Percentiles rank a stretch among this genome's conserved stretches.
phyloP scores from a whole-genome alignment of 2,329 filamentous ascomycete species.

The Talaromyces atroroseus region DNA sequence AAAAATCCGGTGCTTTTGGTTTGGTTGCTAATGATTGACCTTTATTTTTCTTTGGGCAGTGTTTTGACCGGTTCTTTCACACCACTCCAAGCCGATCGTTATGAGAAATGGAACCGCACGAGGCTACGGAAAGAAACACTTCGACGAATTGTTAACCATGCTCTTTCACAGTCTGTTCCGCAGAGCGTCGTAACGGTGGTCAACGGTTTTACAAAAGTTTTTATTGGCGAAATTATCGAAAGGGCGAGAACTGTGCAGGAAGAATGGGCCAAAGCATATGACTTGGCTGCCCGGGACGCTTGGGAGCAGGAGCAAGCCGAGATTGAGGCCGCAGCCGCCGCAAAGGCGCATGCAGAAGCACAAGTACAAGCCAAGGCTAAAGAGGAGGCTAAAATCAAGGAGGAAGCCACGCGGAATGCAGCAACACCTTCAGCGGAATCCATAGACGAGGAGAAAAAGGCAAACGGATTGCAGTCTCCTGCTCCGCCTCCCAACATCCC shows the following conservation, averaged over 20 bases:
- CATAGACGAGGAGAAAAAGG: constrained; percentile 8
- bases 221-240: constrained; percentile 62
- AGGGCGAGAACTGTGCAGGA: constrained; percentile 58
- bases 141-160: constrained; percentile 59
- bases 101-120: constrained; percentile 46
- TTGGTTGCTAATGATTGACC: constrained; percentile 17
- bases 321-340: constrained; percentile 23
- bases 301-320: constrained; percentile 54
- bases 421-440: background rate
- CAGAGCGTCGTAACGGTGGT: constrained; percentile 60
- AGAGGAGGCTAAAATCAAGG: constrained; percentile 16
- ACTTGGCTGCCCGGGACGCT: constrained; percentile 49
- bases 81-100: constrained; percentile 43
- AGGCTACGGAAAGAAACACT: constrained; percentile 48
- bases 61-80: constrained; percentile 45
- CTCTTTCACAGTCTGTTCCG: constrained; percentile 61
- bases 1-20: background rate
- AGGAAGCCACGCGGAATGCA: background rate
- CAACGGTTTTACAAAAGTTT: constrained; percentile 61
- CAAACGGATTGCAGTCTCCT: constrained; percentile 16
- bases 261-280: constrained; percentile 46
- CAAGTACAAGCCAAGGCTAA: constrained; percentile 25
- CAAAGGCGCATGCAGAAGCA: constrained; percentile 29
- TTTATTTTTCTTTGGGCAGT: constrained; percentile 21
- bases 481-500: constrained; percentile 6